A percentile compares a stretch with the other conserved stretches of the same genome.
phyloP scores from a whole-genome alignment of 352 stramenopile genomes.

The Globisporangium echinulatum region DNA sequence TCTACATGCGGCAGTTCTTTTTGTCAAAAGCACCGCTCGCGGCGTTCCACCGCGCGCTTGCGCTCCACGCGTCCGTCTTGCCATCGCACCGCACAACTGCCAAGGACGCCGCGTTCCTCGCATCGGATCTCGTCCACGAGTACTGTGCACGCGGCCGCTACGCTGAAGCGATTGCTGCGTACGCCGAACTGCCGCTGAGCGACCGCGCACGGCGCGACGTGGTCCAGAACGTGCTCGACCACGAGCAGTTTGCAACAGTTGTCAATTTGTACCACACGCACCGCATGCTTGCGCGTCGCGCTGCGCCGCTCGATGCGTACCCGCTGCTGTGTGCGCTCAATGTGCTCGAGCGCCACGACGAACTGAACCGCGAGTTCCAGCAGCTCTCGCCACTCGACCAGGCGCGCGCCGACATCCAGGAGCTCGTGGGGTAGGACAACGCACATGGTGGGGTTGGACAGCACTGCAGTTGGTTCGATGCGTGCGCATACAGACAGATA shows the following conservation, averaged over 20 bases:
- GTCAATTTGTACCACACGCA: conserved; percentile 46
- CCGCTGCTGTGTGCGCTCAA: conserved; percentile 42
- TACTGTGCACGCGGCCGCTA: conserved; percentile 52
- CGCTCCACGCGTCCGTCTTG: too few relatives aligned
- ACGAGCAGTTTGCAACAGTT: conserved; percentile 48
- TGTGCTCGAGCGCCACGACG: conserved; percentile 32
- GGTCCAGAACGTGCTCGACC: conserved; percentile 32
- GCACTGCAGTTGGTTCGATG: too few relatives aligned
- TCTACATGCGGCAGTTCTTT: too few relatives aligned
- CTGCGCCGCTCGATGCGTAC: conserved; percentile 31
- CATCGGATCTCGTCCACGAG: conserved; percentile 33
- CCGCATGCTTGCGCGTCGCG: conserved; percentile 15
- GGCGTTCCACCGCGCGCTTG: too few relatives aligned
- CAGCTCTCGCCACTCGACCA: conserved; percentile 27
- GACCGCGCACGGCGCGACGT: conserved; percentile 23
- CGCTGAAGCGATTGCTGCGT: conserved; percentile 42
- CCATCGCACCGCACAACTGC: too few relatives aligned
- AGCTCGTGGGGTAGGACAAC: conserved; percentile 17
- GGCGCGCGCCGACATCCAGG: conserved; percentile 33
- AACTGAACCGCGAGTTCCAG: conserved; percentile 43
- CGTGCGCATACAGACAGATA: too few relatives aligned
- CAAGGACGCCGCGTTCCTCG: conserved; percentile 20
- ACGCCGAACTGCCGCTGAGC: conserved; percentile 30
- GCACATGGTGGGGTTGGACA: too few relatives aligned
- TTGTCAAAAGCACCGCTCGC: too few relatives aligned